Base-by-base conservation (phyloP, 768 basidiomycete genomes). In the Gloeopeniophorella convolvens region DNA sequence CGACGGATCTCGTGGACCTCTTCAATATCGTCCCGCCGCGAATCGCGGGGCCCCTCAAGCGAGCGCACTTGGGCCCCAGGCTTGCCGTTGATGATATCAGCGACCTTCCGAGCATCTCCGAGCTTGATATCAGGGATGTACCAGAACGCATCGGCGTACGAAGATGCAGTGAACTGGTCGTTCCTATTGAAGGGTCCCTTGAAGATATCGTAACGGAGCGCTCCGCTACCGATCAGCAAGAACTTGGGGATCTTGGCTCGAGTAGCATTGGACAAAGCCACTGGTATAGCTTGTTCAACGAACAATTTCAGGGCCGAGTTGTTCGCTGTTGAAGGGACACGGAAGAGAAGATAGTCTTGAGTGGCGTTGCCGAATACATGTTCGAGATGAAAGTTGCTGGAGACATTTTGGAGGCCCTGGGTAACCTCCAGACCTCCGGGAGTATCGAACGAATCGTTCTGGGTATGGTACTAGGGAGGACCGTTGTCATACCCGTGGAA, bases 131-230 rank as follows among this genome's bases (percentile, higher is more conserved):
- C 67, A 4, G 81, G 66, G 49, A 89, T 73, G 65, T 73, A 89
- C 18, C 76, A 52, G 70, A 88, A 86, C 8, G 69, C 51, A 59
- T 89, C 79, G 0, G 68, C 64, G 61, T 85, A 92, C 0, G 89
- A 86, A 5, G 78, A 80, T 1, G 78, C 77, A 0, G 85, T 85
- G 36, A 90, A 73, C 58, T 89, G 82, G 63, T 92, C 88, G 62
- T 90, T 86, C 63, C 80, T 80, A 24, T 83, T 84, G 68, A 92
- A 91, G 2, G 78, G 60, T 1, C 89, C 89, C 1, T 72, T 57
- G 60, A 79, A 81, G 44, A 89, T 64, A 57, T 85, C 76, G 66
- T 80, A 88, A 42, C 86, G 79, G 59, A 80, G 70, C 10, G 72
- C 77, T 10, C 77, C 83, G 2, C 82, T 75, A 65, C 84, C 81